Evolutionary conservation across 768 basidiomycete genomes (phyloP).

Genomic region (Serpula lacrymans): DNA sequence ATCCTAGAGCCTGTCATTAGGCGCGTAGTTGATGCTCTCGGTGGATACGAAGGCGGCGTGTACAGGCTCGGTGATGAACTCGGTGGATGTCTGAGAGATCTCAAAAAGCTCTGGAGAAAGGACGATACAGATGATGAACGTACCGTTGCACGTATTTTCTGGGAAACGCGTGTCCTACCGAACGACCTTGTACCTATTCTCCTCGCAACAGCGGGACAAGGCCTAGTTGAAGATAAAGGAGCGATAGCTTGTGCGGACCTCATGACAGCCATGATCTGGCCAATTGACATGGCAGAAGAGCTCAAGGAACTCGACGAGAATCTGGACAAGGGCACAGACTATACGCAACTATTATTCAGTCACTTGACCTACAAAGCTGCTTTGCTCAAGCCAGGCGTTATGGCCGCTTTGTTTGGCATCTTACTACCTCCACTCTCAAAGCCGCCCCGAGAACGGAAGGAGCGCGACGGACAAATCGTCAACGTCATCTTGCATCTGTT

Average conservation of each 20-base stretch:
- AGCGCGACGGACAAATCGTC: constrained; percentile 83
- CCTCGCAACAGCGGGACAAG: constrained; percentile 73
- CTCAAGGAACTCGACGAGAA: constrained; percentile 87
- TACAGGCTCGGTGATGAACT: constrained; percentile 82
- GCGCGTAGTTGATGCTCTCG: constrained; percentile 76
- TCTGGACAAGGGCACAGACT: constrained; percentile 78
- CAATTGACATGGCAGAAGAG: constrained; percentile 93
- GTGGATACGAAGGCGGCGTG: constrained; percentile 61
- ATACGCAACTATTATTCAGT: constrained; percentile 75
- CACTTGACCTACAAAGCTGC: constrained; percentile 90
- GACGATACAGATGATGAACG: constrained; percentile 97
- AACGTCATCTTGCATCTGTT: constrained; percentile 85
- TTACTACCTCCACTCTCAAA: constrained; percentile 79
- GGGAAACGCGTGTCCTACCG: constrained; percentile 78
- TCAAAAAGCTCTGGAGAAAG: constrained; percentile 94
- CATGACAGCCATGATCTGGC: constrained; percentile 98
- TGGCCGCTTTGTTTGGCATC: constrained; percentile 71
- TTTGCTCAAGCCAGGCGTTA: constrained; percentile 61
- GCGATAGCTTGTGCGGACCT: constrained; percentile 85
- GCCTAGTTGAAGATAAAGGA: constrained; percentile 74
- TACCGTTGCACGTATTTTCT: constrained; percentile 91
- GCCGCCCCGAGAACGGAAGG: constrained; percentile 58
- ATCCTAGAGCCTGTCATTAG: constrained; percentile 67
- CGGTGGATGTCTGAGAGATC: constrained; percentile 84
- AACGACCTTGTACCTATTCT: constrained; percentile 90